Evolutionary conservation across 257 asterid genomes (phyloP), one percentile per base, ranked within the genome.

Genomic region (Lantana camara): DNA sequence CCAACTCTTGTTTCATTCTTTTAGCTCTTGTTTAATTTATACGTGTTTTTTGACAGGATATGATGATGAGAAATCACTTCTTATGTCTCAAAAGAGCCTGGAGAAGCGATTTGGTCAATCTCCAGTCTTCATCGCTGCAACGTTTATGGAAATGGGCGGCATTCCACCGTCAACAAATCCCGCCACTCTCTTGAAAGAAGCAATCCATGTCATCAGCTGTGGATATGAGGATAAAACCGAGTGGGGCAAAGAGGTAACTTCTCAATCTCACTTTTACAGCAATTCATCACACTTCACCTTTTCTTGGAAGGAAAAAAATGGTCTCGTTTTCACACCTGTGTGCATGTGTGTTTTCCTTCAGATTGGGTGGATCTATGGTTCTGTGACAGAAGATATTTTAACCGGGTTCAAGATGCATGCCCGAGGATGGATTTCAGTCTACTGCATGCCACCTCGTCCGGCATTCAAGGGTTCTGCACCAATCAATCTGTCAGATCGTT

Each of bases 61-160:
- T 64, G 94, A 88, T 24, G 96, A 88, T 12, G 96, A 90, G 81
- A 93, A 86, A 72, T 82, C 96, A 16, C 93, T 84, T 62, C 91
- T 93, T 55, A 82, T 93, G 95, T 90, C 97, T 15, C 97, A 90
- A 69, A 93, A 84, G 92, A 85, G 83, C 80, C 79, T 93, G 78
- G 96, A 90, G 85, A 90, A 93, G 79, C 87, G 96, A 20, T 93
- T 93, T 57, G 99, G 99, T 52, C 96, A 86, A 73, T 93, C 99
- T 44, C 90, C 99, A 0, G 96, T 93, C 70, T 90, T 93, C 76
- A 85, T 93, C 63, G 91, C 95, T 58, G 91, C 99, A 41, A 85
- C 99, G 49, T 90, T 90, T 22, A 88, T 87, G 96, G 95, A 90
- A 74, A 78, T 67, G 67, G 99, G 99, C 45, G 99, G 99, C 69